A percentile compares a stretch with the other conserved stretches of the same genome.
phyloP scores from a whole-genome alignment of 106 monocot genomes.

The Apostasia ramifera region DNA sequence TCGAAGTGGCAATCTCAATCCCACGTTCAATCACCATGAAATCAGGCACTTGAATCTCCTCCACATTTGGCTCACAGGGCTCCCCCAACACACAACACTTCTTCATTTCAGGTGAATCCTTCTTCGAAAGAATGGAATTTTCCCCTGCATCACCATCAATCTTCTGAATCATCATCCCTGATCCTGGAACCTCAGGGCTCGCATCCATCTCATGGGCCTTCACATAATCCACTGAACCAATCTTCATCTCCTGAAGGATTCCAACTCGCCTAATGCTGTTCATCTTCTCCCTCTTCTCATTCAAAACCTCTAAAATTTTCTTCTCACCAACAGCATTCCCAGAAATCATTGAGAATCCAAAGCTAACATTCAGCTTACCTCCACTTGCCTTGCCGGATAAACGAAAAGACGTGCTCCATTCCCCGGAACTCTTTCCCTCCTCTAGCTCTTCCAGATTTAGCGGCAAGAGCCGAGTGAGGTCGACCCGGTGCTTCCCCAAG shows the following conservation, averaged over 20 bases:
- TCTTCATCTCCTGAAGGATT: constrained; percentile 3
- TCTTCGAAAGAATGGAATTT: not conserved
- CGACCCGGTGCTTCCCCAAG: constrained; percentile 64
- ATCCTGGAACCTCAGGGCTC: not conserved
- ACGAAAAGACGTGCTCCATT: constrained; percentile 83
- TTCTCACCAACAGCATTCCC: not conserved
- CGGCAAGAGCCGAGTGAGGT: constrained; percentile 74
- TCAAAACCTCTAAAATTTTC: constrained; percentile 19
- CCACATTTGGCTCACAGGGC: constrained; percentile 4
- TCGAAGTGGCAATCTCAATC: constrained; percentile 20
- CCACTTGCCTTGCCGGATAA: constrained; percentile 75
- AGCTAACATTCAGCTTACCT: constrained; percentile 63
- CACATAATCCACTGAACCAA: constrained; percentile 40
- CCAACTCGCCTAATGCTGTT: constrained; percentile 2
- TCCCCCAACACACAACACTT: constrained; percentile 7
- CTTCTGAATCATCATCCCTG: constrained; percentile 15
- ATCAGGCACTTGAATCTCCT: constrained; percentile 22
- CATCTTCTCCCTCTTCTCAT: constrained; percentile 1
- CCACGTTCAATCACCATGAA: constrained; percentile 61
- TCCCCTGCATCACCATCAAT: constrained; percentile 1
- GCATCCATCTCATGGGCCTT: constrained; percentile 26
- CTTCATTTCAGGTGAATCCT: constrained; percentile 11
- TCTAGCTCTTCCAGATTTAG: constrained; percentile 56
- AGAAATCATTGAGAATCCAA: constrained; percentile 38
- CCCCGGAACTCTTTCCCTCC: constrained; percentile 42